These are phyloP conservation scores for Fusarium sp. DNA, from an alignment of 2,329 filamentous ascomycete genomes.

Conservation along the genomic window DNA sequence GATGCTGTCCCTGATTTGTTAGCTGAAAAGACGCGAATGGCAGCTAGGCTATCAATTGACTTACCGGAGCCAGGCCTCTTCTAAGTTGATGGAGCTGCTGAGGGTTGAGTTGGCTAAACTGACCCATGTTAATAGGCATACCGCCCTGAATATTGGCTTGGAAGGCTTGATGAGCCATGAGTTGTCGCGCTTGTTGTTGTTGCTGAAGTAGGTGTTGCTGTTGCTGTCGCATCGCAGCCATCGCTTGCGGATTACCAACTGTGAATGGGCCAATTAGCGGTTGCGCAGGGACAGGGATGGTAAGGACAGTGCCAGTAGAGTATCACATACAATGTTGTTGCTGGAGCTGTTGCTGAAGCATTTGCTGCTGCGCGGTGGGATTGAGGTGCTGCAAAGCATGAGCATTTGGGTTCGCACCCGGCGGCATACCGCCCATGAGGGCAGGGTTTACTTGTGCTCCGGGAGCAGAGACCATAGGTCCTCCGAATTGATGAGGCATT, in stretches of 20 bases:
- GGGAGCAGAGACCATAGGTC: conserved; percentile 77
- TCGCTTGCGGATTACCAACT: conserved; percentile 52
- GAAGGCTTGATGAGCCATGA: conserved; percentile 66
- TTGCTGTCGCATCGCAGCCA: conserved; percentile 63
- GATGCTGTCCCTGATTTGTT: conserved; percentile 44
- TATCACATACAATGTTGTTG: conserved; percentile 49
- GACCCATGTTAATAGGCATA: conserved; percentile 64
- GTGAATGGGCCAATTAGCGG: conserved; percentile 22
- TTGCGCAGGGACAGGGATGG: conserved; percentile 17
- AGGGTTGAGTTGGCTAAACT: conserved; percentile 61
- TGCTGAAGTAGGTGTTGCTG: conserved; percentile 68
- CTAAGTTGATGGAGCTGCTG: conserved; percentile 65
- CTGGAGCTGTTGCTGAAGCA: conserved; percentile 64
- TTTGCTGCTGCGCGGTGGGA: conserved; percentile 67
- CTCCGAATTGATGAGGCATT: conserved; percentile 74
- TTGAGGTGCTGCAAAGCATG: conserved; percentile 79
- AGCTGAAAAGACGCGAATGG: conserved; percentile 10
- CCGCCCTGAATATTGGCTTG: conserved; percentile 61
- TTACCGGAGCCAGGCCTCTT: conserved; percentile 54
- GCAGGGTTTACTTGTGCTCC: conserved; percentile 78
- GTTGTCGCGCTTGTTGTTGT: conserved; percentile 64
- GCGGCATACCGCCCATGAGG: conserved; percentile 82
- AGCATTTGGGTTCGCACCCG: conserved; percentile 71
- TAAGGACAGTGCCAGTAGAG: not conserved
- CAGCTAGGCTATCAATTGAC: conserved; percentile 29